Evolutionary conservation across 164 flowering plant genomes (phyloP), one percentile per base, ranked within the genome.

Genomic region (Umbellularia californica): DNA sequence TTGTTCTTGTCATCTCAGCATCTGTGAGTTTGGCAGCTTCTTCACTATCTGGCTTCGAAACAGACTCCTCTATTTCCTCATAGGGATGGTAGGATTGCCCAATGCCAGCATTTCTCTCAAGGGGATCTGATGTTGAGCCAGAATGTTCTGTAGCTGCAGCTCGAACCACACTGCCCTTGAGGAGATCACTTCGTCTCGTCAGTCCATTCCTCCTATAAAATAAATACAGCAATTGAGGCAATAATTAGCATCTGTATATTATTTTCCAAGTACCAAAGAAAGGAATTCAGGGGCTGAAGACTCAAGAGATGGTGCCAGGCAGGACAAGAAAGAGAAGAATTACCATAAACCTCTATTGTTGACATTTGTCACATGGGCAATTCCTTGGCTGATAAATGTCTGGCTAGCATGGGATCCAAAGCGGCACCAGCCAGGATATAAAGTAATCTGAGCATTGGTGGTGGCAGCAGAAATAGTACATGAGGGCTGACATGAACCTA

Each of bases 81-180:
- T 73, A 90, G 10, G 95, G 98, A 80, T 94, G 98, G 75, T 90
- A 90, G 50, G 75, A 70, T 13, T 85, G 74, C 81, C 79, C 83
- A 28, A 81, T 86, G 14, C 69, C 28, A 19, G 20, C 20, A 78
- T 84, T 89, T 58, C 55, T 79, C 74, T 87, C 87, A 50, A 71
- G 47, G 28, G 87, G 90, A 72, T 88, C 90, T 0, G 87, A 82
- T 25, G 73, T 84, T 20, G 91, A 84, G 13, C 86, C 84, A 62
- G 86, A 79, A 74, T 71, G 66, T 74, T 80, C 86, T 0, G 80
- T 83, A 17, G 79, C 73, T 2, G 69, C n/a, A 17, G 69, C 69
- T 3, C 7, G 28, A 73, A 51, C 72, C 58, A 51, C 70, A 30
- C 20, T 67, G 28, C 69, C 75, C 83, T 84, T 70, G 76, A 75